Evolutionary conservation across 345 rosid genomes (phyloP), one percentile per base, ranked within the genome.

Genomic region (Reutealis trisperma): DNA sequence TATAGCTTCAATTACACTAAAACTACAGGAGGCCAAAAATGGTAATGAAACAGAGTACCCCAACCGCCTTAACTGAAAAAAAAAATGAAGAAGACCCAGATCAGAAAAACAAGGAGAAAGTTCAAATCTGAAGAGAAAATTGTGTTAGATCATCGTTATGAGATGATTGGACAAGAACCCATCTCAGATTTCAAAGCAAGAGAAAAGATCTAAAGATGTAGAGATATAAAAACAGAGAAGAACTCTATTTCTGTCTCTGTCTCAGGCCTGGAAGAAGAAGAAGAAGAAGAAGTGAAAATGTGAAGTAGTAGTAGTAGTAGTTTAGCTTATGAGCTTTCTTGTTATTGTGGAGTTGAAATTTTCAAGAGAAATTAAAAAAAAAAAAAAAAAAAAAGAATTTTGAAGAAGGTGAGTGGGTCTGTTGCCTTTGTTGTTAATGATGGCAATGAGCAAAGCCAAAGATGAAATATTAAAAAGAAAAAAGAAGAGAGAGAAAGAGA

Each of bases 371-470:
- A 41, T 22, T 22, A n/a, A 49, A 25, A 22, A 55, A 14, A 42
- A 12, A 72, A 80, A 78, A 63, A 72, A 69, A 41, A 74, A 8
- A 73, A 80, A 78, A 67, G 67, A 69, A 30, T 70, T 54, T 59
- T 63, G 79, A 62, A 63, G 83, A 75, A 47, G 75, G 75, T 14
- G 30, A 13, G 78, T 52, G 70, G 67, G 77, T 25, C 34, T 27
- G 34, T 66, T 67, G 52, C 24, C 72, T 84, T 80, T 76, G 79
- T 74, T 79, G 83, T 81, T 67, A 77, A 81, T 80, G 84, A 85
- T 85, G 86, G 80, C 68, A 77, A 80, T 19, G 80, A 81, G 67
- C 82, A 79, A 79, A 75, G 73, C 67, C 63, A 82, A 74, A 74
- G 77, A 58, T 68, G 57, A 67, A 71, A 71, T 54, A 45, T 2